Conservation (phyloP, 1,284 basidiomycete genomes). For the Ceratobasidium theobromae region DNA sequence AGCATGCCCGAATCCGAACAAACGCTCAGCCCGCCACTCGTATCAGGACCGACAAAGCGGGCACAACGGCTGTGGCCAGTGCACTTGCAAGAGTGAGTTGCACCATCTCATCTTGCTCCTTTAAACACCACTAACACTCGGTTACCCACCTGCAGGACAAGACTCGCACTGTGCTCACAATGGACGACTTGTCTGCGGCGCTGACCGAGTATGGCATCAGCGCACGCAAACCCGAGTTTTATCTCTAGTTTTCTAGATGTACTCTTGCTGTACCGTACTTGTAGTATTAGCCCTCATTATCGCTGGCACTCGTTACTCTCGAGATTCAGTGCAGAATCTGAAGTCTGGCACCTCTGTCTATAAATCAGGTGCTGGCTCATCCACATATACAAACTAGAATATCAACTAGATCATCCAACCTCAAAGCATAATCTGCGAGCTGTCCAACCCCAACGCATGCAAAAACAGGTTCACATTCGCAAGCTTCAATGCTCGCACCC, state of each 20-base stretch:
- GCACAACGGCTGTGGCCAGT: slow-evolving; percentile 60
- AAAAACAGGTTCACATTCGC: slow-evolving; percentile 85
- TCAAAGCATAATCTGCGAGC: slow-evolving; percentile 44
- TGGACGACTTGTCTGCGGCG: slow-evolving; percentile 94
- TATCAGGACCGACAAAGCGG: slow-evolving; percentile 41
- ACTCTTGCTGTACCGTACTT: slow-evolving; percentile 9
- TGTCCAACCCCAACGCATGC: slow-evolving; percentile 81
- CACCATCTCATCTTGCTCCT: background rate
- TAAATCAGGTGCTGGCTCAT: background rate
- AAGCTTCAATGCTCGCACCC: slow-evolving; percentile 65
- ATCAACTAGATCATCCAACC: background rate
- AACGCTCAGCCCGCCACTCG: slow-evolving; percentile 49
- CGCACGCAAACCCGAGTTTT: slow-evolving; percentile 89
- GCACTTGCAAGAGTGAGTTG: slow-evolving; percentile 59
- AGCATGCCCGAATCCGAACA: slow-evolving; percentile 92
- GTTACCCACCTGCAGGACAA: slow-evolving; percentile 62
- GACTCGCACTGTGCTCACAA: slow-evolving; percentile 93
- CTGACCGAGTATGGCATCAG: slow-evolving; percentile 95
- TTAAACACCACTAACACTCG: background rate
- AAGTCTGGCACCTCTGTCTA: background rate
- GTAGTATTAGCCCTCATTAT: background rate
- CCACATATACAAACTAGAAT: background rate
- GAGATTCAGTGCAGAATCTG: background rate
- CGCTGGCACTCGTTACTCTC: background rate
- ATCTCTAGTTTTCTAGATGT: slow-evolving; percentile 50